Evolutionary conservation across 768 basidiomycete species (phyloP).

Genomic region (Tubosaeta sp.): DNA sequence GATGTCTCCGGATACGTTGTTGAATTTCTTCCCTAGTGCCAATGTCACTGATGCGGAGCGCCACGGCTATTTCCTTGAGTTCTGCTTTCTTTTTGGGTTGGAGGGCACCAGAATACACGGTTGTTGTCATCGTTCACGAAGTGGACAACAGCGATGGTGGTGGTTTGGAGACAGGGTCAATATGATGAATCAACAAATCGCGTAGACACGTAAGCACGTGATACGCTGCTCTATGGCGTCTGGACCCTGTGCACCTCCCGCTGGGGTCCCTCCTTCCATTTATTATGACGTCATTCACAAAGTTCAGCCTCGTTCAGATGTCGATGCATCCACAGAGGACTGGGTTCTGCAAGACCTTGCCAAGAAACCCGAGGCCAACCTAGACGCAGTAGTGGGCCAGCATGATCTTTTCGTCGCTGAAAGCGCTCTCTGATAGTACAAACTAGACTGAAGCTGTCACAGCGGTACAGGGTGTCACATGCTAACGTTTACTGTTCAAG

Average conservation of each 20-base stretch:
- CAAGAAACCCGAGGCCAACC: no score
- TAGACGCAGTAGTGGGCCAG: no score
- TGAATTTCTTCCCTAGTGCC: conserved; percentile 66
- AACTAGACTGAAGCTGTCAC: no score
- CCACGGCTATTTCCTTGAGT: conserved; percentile 55
- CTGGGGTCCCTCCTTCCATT: neutral
- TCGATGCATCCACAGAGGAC: no score
- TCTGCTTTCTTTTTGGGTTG: conserved; percentile 67
- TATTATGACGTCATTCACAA: no score
- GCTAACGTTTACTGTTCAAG: no score
- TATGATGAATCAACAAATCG: conserved; percentile 29
- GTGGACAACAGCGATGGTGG: neutral
- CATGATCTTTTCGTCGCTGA: no score
- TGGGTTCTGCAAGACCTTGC: no score
- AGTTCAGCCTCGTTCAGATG: no score
- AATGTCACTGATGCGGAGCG: conserved; percentile 46
- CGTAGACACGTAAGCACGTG: conserved; percentile 24
- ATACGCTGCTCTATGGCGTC: conserved; percentile 1
- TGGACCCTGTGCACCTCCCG: conserved; percentile 5
- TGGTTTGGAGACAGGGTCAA: conserved; percentile 9
- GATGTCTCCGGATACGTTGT: conserved; percentile 56
- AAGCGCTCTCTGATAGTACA: no score
- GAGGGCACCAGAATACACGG: conserved; percentile 48
- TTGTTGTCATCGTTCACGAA: conserved; percentile 37
- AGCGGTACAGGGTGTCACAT: no score